Conservation (phyloP, 106 monocot genomes). For the Chionographis japonica region DNA sequence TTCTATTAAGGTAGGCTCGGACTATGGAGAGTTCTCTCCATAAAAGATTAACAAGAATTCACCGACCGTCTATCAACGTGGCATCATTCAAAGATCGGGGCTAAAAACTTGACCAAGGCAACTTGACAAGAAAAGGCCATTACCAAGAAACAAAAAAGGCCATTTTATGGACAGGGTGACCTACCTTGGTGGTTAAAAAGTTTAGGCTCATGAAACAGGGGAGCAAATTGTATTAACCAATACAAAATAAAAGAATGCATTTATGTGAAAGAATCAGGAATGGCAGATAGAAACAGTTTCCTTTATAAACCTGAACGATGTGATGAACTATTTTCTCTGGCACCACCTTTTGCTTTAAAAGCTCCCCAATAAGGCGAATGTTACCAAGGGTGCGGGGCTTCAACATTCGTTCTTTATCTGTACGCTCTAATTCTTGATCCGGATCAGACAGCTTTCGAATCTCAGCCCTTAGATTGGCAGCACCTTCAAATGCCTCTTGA, state of each 20-base stretch:
- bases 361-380: constrained; percentile 73
- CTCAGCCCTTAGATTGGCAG: constrained; percentile 56
- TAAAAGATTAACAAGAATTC: too few relatives aligned
- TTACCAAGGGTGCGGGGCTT: constrained; percentile 77
- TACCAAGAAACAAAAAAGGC: too few relatives aligned
- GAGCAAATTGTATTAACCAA: too few relatives aligned
- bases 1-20: too few relatives aligned
- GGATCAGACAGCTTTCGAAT: constrained; percentile 50
- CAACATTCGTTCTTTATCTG: constrained; percentile 70
- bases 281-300: background rate
- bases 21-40: too few relatives aligned
- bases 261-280: background rate
- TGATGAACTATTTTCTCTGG: constrained; percentile 73
- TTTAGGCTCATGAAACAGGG: too few relatives aligned
- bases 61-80: too few relatives aligned
- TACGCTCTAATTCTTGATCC: constrained; percentile 70
- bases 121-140: too few relatives aligned
- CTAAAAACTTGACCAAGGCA: too few relatives aligned
- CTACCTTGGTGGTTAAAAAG: too few relatives aligned
- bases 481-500: constrained; percentile 95
- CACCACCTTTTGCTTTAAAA: constrained; percentile 73
- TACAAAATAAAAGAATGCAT: background rate
- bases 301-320: constrained; percentile 61
- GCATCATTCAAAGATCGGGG: too few relatives aligned
- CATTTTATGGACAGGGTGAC: too few relatives aligned